phyloP scores from a whole-genome alignment of 345 rosid species.

The Eucalyptus viminalis region DNA sequence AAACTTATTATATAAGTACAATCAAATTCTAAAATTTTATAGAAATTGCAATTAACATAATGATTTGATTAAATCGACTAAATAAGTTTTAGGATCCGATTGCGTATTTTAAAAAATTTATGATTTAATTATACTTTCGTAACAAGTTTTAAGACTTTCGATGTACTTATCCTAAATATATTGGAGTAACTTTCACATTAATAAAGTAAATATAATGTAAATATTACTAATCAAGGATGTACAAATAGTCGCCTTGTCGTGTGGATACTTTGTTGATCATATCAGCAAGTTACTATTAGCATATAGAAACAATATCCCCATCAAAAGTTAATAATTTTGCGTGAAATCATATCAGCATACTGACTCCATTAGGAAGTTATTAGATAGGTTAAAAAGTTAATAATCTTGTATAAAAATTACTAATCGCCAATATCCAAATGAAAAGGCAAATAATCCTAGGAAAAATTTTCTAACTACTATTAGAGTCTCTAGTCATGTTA shows the following conservation, averaged over 20 bases:
- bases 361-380: not conserved
- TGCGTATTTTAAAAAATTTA: no score
- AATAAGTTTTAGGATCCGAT: no score
- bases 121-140: accelerated
- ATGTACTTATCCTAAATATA: accelerated
- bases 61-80: accelerated
- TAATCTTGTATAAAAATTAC: not conserved
- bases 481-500: not conserved
- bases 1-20: accelerated
- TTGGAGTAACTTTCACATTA: not conserved
- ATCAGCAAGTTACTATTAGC: not conserved
- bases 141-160: accelerated
- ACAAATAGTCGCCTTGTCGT: accelerated
- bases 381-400: not conserved
- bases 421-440: not conserved
- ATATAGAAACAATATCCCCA: not conserved
- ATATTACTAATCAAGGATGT: not conserved
- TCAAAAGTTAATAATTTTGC: not conserved
- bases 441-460: not conserved
- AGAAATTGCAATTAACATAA: accelerated
- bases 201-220: not conserved
- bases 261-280: not conserved
- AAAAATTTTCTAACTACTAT: accelerated
- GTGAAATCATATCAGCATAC: not conserved
- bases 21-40: accelerated